Conservation (phyloP, 768 basidiomycete genomes). For the Hypsizygus marmoreus region DNA sequence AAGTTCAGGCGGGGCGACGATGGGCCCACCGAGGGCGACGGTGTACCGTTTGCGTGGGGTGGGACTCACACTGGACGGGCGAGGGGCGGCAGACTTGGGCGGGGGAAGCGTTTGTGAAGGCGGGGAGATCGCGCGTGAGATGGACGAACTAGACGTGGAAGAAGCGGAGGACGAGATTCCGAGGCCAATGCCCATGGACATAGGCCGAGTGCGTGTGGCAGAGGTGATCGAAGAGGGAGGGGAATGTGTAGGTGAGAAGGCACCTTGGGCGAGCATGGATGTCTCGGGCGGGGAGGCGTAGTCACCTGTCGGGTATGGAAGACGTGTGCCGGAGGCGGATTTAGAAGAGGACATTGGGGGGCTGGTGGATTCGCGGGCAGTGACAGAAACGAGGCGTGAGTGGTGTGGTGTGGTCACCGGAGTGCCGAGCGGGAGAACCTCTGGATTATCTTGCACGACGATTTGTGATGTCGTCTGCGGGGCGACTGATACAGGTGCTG, state of each 20-base stretch:
- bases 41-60: conserved; percentile 87
- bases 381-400: conserved; percentile 37
- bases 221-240: conserved; percentile 58
- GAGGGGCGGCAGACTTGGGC: conserved; percentile 38
- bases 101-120: conserved; percentile 38
- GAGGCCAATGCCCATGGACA: conserved; percentile 37
- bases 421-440: conserved; percentile 24
- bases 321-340: conserved; percentile 50
- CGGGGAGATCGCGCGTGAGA: conserved; percentile 20
- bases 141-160: conserved; percentile 25
- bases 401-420: conserved; percentile 36
- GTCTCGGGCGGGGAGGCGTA: conserved; percentile 68
- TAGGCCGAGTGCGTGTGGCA: conserved; percentile 44
- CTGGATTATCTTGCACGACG: conserved; percentile 31
- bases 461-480: conserved; percentile 52
- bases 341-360: conserved; percentile 57
- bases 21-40: conserved; percentile 78
- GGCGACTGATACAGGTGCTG: conserved; percentile 44
- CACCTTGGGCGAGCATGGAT: conserved; percentile 29
- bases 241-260: conserved; percentile 44
- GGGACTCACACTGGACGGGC: conserved; percentile 62
- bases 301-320: conserved; percentile 85
- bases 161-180: conserved; percentile 26
- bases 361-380: conserved; percentile 65
- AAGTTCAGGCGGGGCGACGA: conserved; percentile 43